Percentiles rank a stretch among this genome's conserved stretches.
Conservation (phyloP, 768 basidiomycete genomes). For the Agaricus blazei region DNA sequence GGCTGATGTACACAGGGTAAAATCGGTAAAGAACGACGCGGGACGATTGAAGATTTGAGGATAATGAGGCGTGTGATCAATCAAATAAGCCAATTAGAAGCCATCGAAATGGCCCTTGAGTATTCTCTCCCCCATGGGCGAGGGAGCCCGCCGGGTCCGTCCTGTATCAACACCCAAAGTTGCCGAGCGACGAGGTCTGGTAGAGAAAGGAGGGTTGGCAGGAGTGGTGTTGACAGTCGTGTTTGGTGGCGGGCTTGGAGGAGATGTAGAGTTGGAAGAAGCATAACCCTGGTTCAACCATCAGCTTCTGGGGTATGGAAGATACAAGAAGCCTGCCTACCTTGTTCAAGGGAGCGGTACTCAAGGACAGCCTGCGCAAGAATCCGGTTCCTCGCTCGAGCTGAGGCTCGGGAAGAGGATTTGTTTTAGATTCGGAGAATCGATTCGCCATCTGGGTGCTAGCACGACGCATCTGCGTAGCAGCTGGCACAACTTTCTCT, state of each 20-base stretch:
- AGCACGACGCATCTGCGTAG: slow-evolving; percentile 53
- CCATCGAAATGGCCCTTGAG: slow-evolving; percentile 90
- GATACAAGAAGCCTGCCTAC: slow-evolving; percentile 32
- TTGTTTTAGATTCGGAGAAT: slow-evolving; percentile 36
- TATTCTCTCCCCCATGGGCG: slow-evolving; percentile 88
- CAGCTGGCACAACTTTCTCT: slow-evolving; percentile 34
- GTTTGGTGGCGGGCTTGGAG: slow-evolving; percentile 48
- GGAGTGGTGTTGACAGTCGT: slow-evolving; percentile 37
- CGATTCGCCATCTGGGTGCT: slow-evolving; percentile 52
- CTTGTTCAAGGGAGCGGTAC: slow-evolving; percentile 47
- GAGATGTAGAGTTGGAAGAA: slow-evolving; percentile 24
- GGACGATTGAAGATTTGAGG: background rate
- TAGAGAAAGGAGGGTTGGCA: slow-evolving; percentile 23
- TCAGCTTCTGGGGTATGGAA: slow-evolving; percentile 13
- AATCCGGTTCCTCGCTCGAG: slow-evolving; percentile 67
- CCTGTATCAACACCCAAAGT: slow-evolving; percentile 41
- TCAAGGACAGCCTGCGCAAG: slow-evolving; percentile 71
- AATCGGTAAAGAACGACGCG: background rate
- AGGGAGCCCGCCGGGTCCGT: slow-evolving; percentile 65
- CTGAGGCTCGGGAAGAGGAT: slow-evolving; percentile 39
- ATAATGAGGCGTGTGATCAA: slow-evolving; percentile 2
- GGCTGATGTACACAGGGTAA: slow-evolving; percentile 11
- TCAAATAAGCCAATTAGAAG: slow-evolving; percentile 43
- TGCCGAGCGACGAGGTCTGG: slow-evolving; percentile 51
- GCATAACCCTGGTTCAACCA: slow-evolving; percentile 19